Evolutionary conservation across 352 stramenopile genomes (phyloP).

Genomic region (Aphanomyces stellatus): DNA sequence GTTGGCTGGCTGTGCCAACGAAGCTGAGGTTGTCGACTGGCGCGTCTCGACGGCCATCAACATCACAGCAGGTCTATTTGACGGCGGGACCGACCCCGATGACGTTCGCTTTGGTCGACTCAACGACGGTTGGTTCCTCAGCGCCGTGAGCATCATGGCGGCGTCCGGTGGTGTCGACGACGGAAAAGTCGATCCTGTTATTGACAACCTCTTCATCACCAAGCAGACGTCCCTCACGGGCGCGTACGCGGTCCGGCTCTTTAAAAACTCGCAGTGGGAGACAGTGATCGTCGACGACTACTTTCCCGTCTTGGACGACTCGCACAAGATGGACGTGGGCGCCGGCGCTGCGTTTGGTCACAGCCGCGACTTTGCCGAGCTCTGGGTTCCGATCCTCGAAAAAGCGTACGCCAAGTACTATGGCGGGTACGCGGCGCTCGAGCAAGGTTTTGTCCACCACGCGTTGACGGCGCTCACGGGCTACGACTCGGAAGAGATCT

Average conservation of each 20-base stretch:
- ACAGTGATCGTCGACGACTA: conserved; percentile 88
- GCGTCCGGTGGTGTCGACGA: conserved; percentile 83
- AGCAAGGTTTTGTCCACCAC: conserved; percentile 87
- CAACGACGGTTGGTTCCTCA: conserved; percentile 86
- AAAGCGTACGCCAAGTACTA: conserved; percentile 92
- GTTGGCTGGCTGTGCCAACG: conserved; percentile 48
- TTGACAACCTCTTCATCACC: conserved; percentile 85
- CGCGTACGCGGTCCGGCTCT: conserved; percentile 86
- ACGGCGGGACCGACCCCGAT: conserved; percentile 87
- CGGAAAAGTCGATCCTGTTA: conserved; percentile 80
- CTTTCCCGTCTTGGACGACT: conserved; percentile 76
- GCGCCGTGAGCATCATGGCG: conserved; percentile 85
- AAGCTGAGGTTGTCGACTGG: conserved; percentile 56
- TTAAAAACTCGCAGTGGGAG: conserved; percentile 90
- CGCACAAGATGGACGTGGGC: conserved; percentile 34
- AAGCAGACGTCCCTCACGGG: conserved; percentile 87
- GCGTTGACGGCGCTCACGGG: conserved; percentile 83
- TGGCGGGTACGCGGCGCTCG: conserved; percentile 76
- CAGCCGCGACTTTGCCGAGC: conserved; percentile 79
- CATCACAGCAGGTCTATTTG: conserved; percentile 80
- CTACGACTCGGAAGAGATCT: conserved; percentile 84
- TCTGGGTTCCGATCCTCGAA: conserved; percentile 90
- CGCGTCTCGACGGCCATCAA: conserved; percentile 84
- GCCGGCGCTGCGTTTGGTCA: conserved; percentile 83
- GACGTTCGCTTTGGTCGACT: conserved; percentile 78